Evolutionary conservation across 179 eudicot species (phyloP), one percentile per base, ranked within the genome.

Genomic region (Silene coronaria): DNA sequence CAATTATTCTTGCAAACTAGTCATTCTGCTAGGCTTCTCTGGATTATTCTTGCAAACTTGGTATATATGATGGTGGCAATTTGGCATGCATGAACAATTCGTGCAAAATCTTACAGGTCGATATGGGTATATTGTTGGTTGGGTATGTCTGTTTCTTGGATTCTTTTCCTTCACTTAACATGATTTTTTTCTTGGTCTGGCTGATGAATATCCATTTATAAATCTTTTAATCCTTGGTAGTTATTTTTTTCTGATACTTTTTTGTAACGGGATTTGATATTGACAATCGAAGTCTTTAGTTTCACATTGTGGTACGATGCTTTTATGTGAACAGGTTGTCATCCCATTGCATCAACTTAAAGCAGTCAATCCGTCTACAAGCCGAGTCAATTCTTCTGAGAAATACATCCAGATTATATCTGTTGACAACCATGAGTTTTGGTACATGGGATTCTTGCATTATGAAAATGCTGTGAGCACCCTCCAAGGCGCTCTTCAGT

Each of bases 371-470:
- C 82, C 87, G 45, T 84, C 85, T 23, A 46, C 83, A 67, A 84
- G 84, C 75, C 61, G 87, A 71, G 80, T 79, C 58, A 84, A 84
- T 71, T 9, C 76, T 70, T 68, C 87, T 73, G 87, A 84, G 80
- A 85, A 82, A 71, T 85, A 85, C 74, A 75, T 82, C 38, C 85
- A 82, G 82, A 80, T 85, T 42, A 85, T 85, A 62, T 85, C 87
- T 0, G 80, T 85, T 6, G 87, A 85, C 46, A 83, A 80, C 72
- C 87, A 85, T 63, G 87, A 85, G 72, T 85, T 85, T 72, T 85
- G 87, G 87, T 85, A 82, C 83, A 85, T 85, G 87, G 87, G 87
- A n/a, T 85, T 85, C 77, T 82, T 85, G 74, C 76, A 78, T 61
- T 85, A 85, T 73, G 87, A 85, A 21, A 77, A 76, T 68, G 87